A percentile compares a stretch with the other conserved stretches of the same genome.
phyloP scores from a whole-genome alignment of 108 stramenopile species.

The Cyclotella cryptica region DNA sequence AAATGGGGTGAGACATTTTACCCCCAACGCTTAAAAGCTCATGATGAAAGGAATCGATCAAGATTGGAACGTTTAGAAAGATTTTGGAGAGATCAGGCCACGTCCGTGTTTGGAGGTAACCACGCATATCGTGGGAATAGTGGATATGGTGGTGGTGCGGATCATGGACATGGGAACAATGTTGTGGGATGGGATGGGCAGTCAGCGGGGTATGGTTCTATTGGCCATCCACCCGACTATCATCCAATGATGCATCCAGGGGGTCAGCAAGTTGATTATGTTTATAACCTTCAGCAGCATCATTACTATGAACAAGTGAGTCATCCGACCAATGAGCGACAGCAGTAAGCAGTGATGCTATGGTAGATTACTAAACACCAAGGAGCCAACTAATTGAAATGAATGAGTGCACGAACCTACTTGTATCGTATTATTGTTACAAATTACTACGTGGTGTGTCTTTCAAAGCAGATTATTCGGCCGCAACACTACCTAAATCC shows the following conservation, averaged over 20 bases:
- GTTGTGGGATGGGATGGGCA: constrained; percentile 6
- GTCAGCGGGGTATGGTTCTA: neutral
- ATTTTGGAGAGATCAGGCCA: constrained; percentile 42
- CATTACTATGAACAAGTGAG: neutral
- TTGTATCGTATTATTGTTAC: too few relatives aligned
- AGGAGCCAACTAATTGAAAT: neutral
- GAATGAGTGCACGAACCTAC: too few relatives aligned
- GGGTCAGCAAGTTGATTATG: neutral
- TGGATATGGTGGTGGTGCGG: constrained; percentile 2
- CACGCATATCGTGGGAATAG: neutral
- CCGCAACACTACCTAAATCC: constrained; percentile 43
- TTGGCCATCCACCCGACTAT: neutral
- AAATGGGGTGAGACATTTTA: constrained; percentile 51
- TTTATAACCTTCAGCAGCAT: too few relatives aligned
- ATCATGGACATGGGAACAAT: constrained; percentile 23
- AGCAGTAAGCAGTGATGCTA: neutral
- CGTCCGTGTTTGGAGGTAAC: constrained; percentile 2
- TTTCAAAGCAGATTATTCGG: constrained; percentile 19
- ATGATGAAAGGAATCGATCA: constrained; percentile 36
- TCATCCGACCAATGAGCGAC: neutral
- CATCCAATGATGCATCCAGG: neutral
- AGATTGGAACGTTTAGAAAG: constrained; percentile 35
- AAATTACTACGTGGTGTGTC: too few relatives aligned
- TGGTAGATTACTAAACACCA: neutral
- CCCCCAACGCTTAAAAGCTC: constrained; percentile 28